Base-by-base conservation (phyloP, 768 basidiomycete genomes). In the Leccinum subgranulosum region DNA sequence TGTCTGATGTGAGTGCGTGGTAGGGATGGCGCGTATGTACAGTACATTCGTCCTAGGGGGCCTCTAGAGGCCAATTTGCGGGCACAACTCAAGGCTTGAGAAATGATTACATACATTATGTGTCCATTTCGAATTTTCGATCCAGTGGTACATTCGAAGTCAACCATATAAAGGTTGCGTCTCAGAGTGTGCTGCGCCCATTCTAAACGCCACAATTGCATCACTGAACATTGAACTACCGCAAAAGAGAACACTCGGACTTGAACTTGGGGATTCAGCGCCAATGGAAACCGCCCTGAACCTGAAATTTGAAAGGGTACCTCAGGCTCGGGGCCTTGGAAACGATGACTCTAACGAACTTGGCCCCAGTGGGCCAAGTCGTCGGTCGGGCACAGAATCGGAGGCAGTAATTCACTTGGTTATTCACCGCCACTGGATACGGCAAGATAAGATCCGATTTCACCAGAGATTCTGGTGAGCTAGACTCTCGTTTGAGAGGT, bases 11-110 rank as follows among this genome's bases (percentile, higher is more conserved):
- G 12, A 11, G 17, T n/a, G 14, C 29, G 53, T 4, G 4, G 23
- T 21, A 68, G 65, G 83, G 94, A 96, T 77, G 95, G 95, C 62
- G 92, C 94, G 10, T 97, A 97, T 73, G 89, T 97, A 51, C 87
- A 95, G 76, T 96, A 89, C 78, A 93, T 97, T 76, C 84, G 87
- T 64, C 87, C 90, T 58, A 90, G 87, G 80, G 94, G 94, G 60
- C 83, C 84, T 54, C 81, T 96, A 58, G 88, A 93, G 79, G 65
- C 80, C 70, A 96, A 97, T 81, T 80, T 97, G 54, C 85, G 88
- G 60, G 87, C 84, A 63, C 92, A 91, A 73, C 84, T 92, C 62
- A 83, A 81, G 69, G 92, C 89, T 55, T 92, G 77, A 77, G 57
- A 54, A n/a, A n/a, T n/a, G 41, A 49, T 60, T 54, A 10, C 29